Conservation (phyloP, 345 rosid species). For the Combretum micranthum region DNA sequence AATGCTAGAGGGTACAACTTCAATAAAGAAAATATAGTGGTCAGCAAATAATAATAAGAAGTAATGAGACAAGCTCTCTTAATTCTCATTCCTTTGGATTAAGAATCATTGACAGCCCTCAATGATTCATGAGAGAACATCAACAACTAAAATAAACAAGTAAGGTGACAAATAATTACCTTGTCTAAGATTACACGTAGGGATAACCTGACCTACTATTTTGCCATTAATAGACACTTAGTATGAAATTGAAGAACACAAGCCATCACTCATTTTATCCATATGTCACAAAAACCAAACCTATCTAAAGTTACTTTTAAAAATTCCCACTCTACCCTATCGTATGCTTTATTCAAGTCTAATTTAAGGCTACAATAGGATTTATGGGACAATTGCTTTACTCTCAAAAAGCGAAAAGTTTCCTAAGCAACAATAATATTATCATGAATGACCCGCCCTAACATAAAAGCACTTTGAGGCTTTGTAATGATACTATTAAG, state of each 20-base stretch:
- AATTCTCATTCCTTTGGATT: too few species aligned
- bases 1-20: too few species aligned
- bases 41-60: too few species aligned
- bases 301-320: background rate
- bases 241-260: background rate
- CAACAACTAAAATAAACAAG: background rate
- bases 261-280: background rate
- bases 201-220: background rate
- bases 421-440: background rate
- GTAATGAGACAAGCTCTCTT: too few species aligned
- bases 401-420: background rate
- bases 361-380: background rate
- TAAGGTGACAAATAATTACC: background rate
- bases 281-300: background rate
- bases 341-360: background rate
- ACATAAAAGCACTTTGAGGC: background rate
- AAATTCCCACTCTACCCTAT: background rate
- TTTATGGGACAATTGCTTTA: background rate
- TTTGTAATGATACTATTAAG: background rate
- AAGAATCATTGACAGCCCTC: too few species aligned
- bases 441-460: background rate
- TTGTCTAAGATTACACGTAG: background rate
- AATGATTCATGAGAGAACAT: background rate
- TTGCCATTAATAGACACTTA: background rate
- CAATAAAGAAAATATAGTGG: too few species aligned